Conservation (phyloP, 2,329 filamentous ascomycete species). For the Chaetomiaceae sp. region DNA sequence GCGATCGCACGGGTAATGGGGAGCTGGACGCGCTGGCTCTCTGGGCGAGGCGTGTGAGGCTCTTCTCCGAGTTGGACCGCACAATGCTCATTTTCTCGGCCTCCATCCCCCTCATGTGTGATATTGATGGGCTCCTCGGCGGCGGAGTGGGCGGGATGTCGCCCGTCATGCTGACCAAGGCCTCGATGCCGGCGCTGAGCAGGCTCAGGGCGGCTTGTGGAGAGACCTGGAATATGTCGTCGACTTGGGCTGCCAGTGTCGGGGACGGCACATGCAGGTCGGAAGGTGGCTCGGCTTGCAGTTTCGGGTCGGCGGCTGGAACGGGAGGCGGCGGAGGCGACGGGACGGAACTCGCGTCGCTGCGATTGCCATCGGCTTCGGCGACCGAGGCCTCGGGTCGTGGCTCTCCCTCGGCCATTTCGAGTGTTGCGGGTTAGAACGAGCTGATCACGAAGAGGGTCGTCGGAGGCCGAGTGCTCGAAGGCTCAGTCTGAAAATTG, state of each 20-base stretch:
- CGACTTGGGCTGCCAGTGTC: conserved; percentile 34
- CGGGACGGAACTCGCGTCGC: conserved; percentile 28
- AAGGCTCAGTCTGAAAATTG: too few relatives aligned
- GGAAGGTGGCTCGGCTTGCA: conserved; percentile 19
- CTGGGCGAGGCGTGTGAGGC: conserved; percentile 43
- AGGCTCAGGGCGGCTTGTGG: conserved; percentile 73
- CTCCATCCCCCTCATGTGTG: conserved; percentile 60
- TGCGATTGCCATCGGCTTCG: conserved; percentile 9
- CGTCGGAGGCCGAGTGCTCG: not conserved
- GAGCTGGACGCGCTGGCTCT: conserved; percentile 33
- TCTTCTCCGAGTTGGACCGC: conserved; percentile 54
- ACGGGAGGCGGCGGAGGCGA: conserved; percentile 37
- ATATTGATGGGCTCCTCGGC: conserved; percentile 57
- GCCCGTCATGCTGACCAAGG: conserved; percentile 66
- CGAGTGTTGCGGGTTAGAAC: too few relatives aligned
- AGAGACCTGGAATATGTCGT: conserved; percentile 69
- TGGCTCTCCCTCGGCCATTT: conserved; percentile 17
- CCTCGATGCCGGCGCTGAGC: conserved; percentile 67
- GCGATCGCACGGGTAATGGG: conserved; percentile 20
- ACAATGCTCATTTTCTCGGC: conserved; percentile 58
- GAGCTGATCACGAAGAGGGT: too few relatives aligned
- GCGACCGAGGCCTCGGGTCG: conserved; percentile 2
- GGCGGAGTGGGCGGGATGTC: conserved; percentile 80
- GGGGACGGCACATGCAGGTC: conserved; percentile 24
- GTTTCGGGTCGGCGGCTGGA: conserved; percentile 36